These are phyloP conservation scores for Rosa persica DNA, from an alignment of 306 rosid species.

Conservation along the genomic window DNA sequence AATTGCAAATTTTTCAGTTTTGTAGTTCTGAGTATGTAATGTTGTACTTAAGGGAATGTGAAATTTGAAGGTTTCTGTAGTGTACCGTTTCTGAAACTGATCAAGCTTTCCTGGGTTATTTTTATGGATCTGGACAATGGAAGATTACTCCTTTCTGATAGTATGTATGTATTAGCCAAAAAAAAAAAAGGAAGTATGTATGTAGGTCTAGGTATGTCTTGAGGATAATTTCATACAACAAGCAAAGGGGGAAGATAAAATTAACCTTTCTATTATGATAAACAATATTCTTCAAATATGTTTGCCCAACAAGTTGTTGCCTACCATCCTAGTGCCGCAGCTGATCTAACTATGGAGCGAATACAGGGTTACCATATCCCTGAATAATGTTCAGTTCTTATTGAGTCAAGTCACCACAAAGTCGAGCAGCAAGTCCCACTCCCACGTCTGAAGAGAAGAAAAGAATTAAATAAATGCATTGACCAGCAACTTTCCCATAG, in stretches of 20 bases:
- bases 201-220: not conserved
- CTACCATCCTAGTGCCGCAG: slow-evolving; percentile 1
- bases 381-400: slow-evolving; percentile 8
- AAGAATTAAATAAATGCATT: slow-evolving; percentile 23
- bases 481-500: slow-evolving; percentile 6
- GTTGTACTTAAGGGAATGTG: not conserved
- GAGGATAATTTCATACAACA: not conserved
- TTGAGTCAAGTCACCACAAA: not conserved
- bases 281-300: not conserved
- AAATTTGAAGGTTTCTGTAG: not conserved
- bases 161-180: no score
- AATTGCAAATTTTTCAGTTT: not conserved
- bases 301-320: not conserved
- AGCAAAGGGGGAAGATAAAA: not conserved
- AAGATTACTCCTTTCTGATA: not conserved
- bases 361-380: not conserved
- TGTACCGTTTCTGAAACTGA: not conserved
- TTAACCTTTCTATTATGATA: not conserved
- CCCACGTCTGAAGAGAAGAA: slow-evolving; percentile 14
- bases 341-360: slow-evolving; percentile 1
- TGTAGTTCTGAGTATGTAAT: not conserved
- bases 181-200: not conserved
- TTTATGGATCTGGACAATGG: not conserved
- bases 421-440: slow-evolving; percentile 11
- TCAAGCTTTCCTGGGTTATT: not conserved